A percentile compares a stretch with the other conserved stretches of the same genome.
Conservation (phyloP, 148 eudicot genomes). For the Spergularia marina region DNA sequence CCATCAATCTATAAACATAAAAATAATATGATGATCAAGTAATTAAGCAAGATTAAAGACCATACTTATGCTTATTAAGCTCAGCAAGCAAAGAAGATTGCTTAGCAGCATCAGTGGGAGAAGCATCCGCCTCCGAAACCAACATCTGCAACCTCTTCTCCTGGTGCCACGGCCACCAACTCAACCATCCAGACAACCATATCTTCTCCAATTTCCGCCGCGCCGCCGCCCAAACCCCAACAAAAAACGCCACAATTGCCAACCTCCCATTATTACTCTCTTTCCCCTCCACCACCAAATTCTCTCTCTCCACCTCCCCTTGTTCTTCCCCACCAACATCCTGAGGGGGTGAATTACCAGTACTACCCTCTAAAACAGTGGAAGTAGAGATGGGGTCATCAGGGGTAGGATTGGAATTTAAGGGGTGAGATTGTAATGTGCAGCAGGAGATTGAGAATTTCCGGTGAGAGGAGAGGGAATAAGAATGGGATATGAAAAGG, state of each 20-base stretch:
- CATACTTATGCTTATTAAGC: constrained; percentile 82
- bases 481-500: constrained; percentile 22
- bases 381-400: constrained; percentile 20
- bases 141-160: constrained; percentile 60
- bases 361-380: background rate
- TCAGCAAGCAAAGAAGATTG: constrained; percentile 74
- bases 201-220: constrained; percentile 48
- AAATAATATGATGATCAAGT: background rate
- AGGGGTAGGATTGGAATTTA: constrained; percentile 14
- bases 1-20: background rate
- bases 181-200: constrained; percentile 58
- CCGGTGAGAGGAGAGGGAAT: constrained; percentile 20
- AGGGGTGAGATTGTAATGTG: constrained; percentile 36
- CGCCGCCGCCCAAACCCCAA: constrained; percentile 53
- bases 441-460: constrained; percentile 26
- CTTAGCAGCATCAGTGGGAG: constrained; percentile 69
- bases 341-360: constrained; percentile 6
- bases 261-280: constrained; percentile 24
- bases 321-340: constrained; percentile 7
- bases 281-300: constrained; percentile 18
- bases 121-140: constrained; percentile 73
- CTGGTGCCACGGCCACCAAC: constrained; percentile 79
- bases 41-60: background rate
- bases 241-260: constrained; percentile 54
- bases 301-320: constrained; percentile 7